Conservation (phyloP, 1,284 basidiomycete genomes). For the Austroboletus novae-zelandiae region DNA sequence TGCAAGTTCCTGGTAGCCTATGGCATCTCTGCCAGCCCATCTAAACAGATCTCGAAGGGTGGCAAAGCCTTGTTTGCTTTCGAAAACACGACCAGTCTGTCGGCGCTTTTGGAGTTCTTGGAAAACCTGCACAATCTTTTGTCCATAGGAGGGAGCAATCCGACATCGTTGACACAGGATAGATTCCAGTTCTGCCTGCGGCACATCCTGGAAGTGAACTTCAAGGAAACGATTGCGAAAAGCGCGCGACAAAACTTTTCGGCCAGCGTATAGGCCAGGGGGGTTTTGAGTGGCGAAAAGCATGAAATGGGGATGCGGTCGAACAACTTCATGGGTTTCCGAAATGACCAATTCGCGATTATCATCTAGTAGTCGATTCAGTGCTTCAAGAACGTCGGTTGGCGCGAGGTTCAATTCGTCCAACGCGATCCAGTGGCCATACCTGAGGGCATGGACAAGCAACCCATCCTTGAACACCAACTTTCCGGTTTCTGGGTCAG, state of each 20-base stretch:
- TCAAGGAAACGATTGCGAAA: slow-evolving; percentile 99
- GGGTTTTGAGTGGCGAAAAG: slow-evolving; percentile 99
- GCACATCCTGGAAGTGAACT: slow-evolving; percentile 97
- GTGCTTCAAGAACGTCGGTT: slow-evolving; percentile 96
- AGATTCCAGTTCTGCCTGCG: slow-evolving; percentile 89
- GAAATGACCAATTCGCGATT: slow-evolving; percentile 96
- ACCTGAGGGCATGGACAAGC: slow-evolving; percentile 87
- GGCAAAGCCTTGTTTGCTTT: slow-evolving; percentile 96
- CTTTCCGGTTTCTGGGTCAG: slow-evolving; percentile 89
- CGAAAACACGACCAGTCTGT: slow-evolving; percentile 90
- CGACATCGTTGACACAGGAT: slow-evolving; percentile 88
- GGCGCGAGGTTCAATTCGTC: slow-evolving; percentile 98
- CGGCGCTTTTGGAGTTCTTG: slow-evolving; percentile 91
- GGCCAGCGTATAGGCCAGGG: slow-evolving; percentile 94
- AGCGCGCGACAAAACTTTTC: slow-evolving; percentile 93
- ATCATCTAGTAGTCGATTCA: slow-evolving; percentile 96
- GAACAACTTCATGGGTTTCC: slow-evolving; percentile 94
- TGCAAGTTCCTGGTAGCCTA: slow-evolving; percentile 90
- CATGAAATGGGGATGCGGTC: slow-evolving; percentile 96
- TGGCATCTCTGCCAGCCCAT: slow-evolving; percentile 90
- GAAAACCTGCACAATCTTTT: slow-evolving; percentile 91
- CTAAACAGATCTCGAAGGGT: slow-evolving; percentile 97
- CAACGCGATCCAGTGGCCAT: slow-evolving; percentile 97
- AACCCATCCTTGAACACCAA: slow-evolving; percentile 94
- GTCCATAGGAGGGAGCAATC: slow-evolving; percentile 91